Percentiles rank a stretch among this genome's conserved stretches.
These are phyloP conservation scores for Mycena albidolilacea DNA, from an alignment of 768 basidiomycete genomes.

Conservation along the genomic window DNA sequence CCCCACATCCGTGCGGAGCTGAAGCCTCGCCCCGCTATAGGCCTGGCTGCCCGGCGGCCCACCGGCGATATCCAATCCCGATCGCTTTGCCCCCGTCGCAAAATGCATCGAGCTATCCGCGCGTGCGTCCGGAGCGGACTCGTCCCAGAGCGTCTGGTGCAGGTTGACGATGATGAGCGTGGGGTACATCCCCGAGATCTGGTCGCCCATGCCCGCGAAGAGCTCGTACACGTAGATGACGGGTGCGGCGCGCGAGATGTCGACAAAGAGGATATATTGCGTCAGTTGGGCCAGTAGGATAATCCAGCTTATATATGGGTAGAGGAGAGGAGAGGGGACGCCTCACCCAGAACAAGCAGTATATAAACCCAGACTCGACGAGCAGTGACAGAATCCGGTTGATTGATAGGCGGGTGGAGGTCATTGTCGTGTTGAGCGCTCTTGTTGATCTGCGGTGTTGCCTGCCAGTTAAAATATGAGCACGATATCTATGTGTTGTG, in stretches of 20 bases:
- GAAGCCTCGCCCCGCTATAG: too few species aligned
- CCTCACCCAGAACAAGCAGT: conserved; percentile 27
- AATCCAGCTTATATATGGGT: not conserved
- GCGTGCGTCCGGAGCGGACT: too few species aligned
- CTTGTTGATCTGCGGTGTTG: conserved; percentile 21
- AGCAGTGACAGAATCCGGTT: conserved; percentile 31
- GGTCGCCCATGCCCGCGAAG: conserved; percentile 27
- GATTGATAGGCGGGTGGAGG: not conserved
- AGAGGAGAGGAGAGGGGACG: not conserved
- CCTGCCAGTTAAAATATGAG: not conserved
- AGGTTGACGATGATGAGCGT: conserved; percentile 37
- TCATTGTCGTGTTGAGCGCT: not conserved
- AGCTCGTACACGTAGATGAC: conserved; percentile 16
- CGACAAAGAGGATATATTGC: conserved; percentile 19
- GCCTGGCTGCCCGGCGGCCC: too few species aligned
- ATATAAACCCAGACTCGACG: conserved; percentile 42
- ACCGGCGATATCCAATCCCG: too few species aligned
- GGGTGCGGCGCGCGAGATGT: not conserved
- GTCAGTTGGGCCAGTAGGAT: conserved; percentile 17
- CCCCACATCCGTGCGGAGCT: too few species aligned
- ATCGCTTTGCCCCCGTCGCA: too few species aligned
- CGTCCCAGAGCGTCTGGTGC: conserved; percentile 33
- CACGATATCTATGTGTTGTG: not conserved
- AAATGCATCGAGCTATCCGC: too few species aligned
- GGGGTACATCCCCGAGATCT: conserved; percentile 38